A percentile compares a stretch with the other conserved stretches of the same genome.
phyloP scores from a whole-genome alignment of 345 rosid genomes.

The Viola odorata region DNA sequence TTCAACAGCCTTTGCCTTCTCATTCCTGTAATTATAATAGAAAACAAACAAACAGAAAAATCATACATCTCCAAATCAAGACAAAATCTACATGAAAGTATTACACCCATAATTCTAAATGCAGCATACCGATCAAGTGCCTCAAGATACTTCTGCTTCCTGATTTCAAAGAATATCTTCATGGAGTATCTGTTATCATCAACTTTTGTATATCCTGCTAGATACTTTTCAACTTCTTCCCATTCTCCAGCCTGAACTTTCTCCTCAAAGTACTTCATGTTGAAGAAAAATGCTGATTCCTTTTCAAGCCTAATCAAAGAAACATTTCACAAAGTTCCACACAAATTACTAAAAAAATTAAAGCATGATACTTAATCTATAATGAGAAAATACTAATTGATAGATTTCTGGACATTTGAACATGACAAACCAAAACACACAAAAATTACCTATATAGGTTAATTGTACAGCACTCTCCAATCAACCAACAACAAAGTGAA shows the following conservation, averaged over 20 bases:
- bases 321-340: background rate
- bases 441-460: no score
- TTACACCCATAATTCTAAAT: background rate
- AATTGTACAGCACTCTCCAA: no score
- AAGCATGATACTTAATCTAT: no score
- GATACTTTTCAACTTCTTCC: conserved; percentile 68
- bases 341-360: no score
- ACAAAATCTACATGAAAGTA: background rate
- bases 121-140: conserved; percentile 66
- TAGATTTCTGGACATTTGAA: no score
- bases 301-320: conserved; percentile 50
- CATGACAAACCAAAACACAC: no score
- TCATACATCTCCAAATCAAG: background rate
- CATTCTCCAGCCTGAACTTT: conserved; percentile 72
- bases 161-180: conserved; percentile 85
- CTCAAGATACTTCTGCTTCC: conserved; percentile 88
- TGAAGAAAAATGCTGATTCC: conserved; percentile 64
- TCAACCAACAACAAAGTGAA: no score
- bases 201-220: conserved; percentile 62
- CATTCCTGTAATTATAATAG: conserved; percentile 41
- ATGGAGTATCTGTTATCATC: conserved; percentile 69
- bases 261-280: conserved; percentile 67
- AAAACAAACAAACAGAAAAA: conserved; percentile 4
- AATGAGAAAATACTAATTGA: no score
- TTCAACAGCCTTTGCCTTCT: conserved; percentile 77